A percentile compares a stretch with the other conserved stretches of the same genome.
These are phyloP conservation scores for Claviceps sp. DNA, from an alignment of 2,329 filamentous ascomycete genomes.

Conservation along the genomic window DNA sequence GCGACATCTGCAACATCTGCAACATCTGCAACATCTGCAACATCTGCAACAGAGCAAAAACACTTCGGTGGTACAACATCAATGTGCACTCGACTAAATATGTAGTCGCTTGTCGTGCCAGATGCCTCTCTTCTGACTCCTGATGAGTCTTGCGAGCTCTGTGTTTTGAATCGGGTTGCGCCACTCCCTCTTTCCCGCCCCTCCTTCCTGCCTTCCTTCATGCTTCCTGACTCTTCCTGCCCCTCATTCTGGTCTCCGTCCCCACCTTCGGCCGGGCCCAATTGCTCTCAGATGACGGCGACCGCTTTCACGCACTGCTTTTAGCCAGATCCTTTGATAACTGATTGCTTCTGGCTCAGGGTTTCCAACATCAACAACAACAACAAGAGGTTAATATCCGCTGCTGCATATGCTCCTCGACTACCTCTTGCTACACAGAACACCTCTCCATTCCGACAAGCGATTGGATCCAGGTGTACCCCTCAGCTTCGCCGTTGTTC, in stretches of 20 bases:
- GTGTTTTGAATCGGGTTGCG: background rate
- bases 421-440: background rate
- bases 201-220: background rate
- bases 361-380: background rate
- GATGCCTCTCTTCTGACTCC: background rate
- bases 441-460: background rate
- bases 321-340: conserved; percentile 2
- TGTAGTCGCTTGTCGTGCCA: background rate
- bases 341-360: background rate
- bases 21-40: background rate
- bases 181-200: background rate
- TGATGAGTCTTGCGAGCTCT: background rate
- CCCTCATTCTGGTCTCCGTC: background rate
- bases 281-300: background rate
- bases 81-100: background rate
- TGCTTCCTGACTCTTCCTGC: background rate
- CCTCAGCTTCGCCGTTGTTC: conserved; percentile 49
- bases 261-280: background rate
- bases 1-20: background rate
- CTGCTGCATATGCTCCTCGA: conserved; percentile 1
- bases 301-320: conserved; percentile 5
- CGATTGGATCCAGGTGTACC: conserved; percentile 3
- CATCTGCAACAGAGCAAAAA: background rate
- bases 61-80: background rate
- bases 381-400: conserved; percentile 2